phyloP scores from a whole-genome alignment of 805 yeast genomes.

The Pichia cabralensis region DNA sequence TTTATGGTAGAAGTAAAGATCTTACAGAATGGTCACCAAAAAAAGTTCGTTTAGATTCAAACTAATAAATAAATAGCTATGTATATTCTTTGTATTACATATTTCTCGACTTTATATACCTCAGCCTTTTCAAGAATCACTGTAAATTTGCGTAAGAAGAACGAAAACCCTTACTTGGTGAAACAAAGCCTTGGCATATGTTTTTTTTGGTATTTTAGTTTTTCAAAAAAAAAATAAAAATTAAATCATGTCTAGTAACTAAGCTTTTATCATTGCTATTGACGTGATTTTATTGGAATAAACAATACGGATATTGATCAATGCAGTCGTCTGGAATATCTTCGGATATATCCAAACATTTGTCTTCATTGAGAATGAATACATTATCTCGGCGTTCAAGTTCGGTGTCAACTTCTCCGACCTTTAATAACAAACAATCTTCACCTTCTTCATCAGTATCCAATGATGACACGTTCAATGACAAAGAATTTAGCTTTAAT shows the following conservation, averaged over 20 bases:
- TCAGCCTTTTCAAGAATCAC: too few species aligned
- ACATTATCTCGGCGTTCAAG: not conserved
- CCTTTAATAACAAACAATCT: not conserved
- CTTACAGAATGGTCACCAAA: slow-evolving; percentile 16
- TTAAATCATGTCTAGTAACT: too few species aligned
- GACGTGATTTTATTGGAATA: too few species aligned
- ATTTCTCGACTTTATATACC: too few species aligned
- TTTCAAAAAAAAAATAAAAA: too few species aligned
- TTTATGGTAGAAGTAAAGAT: slow-evolving; percentile 20
- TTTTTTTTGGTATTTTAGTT: not conserved
- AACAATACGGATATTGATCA: too few species aligned
- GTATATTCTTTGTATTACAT: too few species aligned
- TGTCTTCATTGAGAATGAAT: slow-evolving; percentile 5
- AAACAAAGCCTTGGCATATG: not conserved
- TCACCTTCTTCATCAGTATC: not conserved
- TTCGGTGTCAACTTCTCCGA: not conserved
- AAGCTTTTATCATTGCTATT: not conserved
- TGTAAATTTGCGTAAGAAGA: too few species aligned
- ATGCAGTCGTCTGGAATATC: slow-evolving; percentile 3
- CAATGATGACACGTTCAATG: too few species aligned
- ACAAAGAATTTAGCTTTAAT: slow-evolving; percentile 1
- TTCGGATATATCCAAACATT: slow-evolving; percentile 3
- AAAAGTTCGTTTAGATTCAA: slow-evolving; percentile 13
- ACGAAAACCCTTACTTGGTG: too few species aligned
- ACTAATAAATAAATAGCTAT: slow-evolving; percentile 1